Evolutionary conservation across 1,139 yeast genomes (phyloP), one percentile per base, ranked within the genome.

Genomic region (Yamadazyma friedrichii): DNA sequence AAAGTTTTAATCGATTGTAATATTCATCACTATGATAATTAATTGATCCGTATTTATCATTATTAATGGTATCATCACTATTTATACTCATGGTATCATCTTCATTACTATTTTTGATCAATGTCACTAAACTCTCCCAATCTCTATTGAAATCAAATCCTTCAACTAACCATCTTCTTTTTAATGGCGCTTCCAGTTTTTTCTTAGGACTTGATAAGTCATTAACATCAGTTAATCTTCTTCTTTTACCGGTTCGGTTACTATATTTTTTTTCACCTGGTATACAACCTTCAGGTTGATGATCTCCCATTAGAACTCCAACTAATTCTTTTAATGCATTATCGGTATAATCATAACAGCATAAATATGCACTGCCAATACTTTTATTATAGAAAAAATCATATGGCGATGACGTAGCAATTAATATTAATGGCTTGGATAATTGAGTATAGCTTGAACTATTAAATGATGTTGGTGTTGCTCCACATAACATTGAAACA

Each of bases 321-420:
- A 75, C 82, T 24, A 79, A 53, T 41, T 78, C 70, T 27, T 70
- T 67, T 33, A 81, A 59, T 1, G 77, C 82, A 48, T 69, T 70
- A 27, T 65, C 61, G 0, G 86, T 79, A 52, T 78, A 80, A 54
- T 81, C 88, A 54, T 77, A 81, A 41, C 82, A 74, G 52, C 86
- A 81, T 43, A 82, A 55, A 54, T 80, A 81, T 1, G 83, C 77
- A 42, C 82, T 75, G 2, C 80, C 81, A 24, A 80, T 70, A 38
- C 70, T 67, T 38, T 74, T 70, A 48, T 76, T 78, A 47, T 78
- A 75, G 37, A 78, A 75, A 54, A 81, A 75, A 53, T 80, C 85
- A 48, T 79, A 80, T 0, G 88, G 87, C 3, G 84, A 76, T 49
- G 80, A 77, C 0, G 83, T 80, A 2, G 86, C 84, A n/a, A 80